Evolutionary conservation across 495 filamentous ascomycete genomes (phyloP), one percentile per base, ranked within the genome.

Genomic region (Paragyromitra xinjiangensis): DNA sequence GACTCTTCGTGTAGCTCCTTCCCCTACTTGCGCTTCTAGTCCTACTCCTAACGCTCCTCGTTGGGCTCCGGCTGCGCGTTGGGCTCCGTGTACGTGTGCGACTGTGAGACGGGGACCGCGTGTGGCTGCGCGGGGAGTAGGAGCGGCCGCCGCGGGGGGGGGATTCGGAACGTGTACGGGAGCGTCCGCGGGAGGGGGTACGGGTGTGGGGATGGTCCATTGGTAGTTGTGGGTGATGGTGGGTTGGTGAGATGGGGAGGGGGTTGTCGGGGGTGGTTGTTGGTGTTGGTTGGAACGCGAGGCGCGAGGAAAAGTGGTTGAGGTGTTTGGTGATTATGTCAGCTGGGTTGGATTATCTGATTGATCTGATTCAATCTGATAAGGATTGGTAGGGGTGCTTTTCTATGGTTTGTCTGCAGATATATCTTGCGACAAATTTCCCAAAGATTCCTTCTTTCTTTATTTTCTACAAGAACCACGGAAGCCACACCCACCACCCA

Each of bases 1-100:
- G 73, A 53, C 81, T 82, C 42, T 79, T 77, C 29, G 71, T 80
- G 29, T 73, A 69, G 62, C 81, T 82, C 34, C 81, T 63, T 19
- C 81, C 69, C 56, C 81, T 72, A 2, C 80, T 79, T 7, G 53
- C 56, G 29, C 76, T 82, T 44, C 81, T 68, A 19, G 77, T 82
- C 40, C 78, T 67, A 37, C 59, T 61, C n/a, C 80, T 78, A 16
- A 48, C 51, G 19, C 80, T 74, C 71, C 68, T 51, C 5, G 73
- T 77, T 12, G 39, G 62, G 29, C 74, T 80, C 37, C 66, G 62
- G 16, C 69, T 78, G 19, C 77, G 65, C 11, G 55, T 66, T 8
- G 77, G 80, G 7, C 80, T 81, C 26, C 81, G 68, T 16, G 80
- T 80, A 16, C 81, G 55, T 24, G 64, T 68, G 50, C 48, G 80